Base-by-base conservation (phyloP, 1,284 basidiomycete genomes). In the Moniliophthora roreri region DNA sequence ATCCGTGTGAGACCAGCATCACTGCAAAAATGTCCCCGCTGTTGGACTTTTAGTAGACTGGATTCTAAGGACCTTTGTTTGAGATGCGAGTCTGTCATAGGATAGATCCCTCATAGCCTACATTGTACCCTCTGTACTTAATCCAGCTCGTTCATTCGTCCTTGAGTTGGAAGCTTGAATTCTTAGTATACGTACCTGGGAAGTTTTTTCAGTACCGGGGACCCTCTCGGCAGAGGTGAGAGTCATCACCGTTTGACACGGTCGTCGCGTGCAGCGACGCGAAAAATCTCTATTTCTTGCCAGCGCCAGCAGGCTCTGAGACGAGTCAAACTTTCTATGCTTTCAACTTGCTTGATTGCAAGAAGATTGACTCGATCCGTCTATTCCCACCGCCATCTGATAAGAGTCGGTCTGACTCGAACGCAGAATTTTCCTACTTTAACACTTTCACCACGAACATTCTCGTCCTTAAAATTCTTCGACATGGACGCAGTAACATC, bases 11-110 rank as follows among this genome's bases (percentile, higher is more conserved):
- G 76, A 5, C 84, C 86, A 4, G 79, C 88, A 1, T 66, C 63
- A 5, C 59, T 68, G 34, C 62, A 71, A 11, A 91, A 92, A 64
- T 93, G 91, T 65, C 87, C 88, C 2, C 77, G 91, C 15, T 94
- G 91, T 66, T 93, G 91, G 90, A 84, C 81, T 5, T 85, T 79
- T 63, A 83, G 81, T 0, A 74, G 82, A 4, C 60, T 66, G 4
- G 63, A 69, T 28, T 67, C 72, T 13, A 74, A 82, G 11, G 61
- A 63, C 6, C 66, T 91, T n/a, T 93, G 90, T 68, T 53, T 57
- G 7, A 75, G 90, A 57, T 93, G 90, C 62, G 55, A 50, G 21
- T 58, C 63, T 3, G 72, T 73, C n/a, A 44, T 73, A 40, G 21
- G 9, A 24, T 26, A 26, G 23, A 28, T 48, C 11, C 10, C 1